Percentiles rank a stretch among this genome's conserved stretches.
These are phyloP conservation scores for Coprinopsis marcescibilis DNA, from an alignment of 768 basidiomycete species.

Conservation along the genomic window DNA sequence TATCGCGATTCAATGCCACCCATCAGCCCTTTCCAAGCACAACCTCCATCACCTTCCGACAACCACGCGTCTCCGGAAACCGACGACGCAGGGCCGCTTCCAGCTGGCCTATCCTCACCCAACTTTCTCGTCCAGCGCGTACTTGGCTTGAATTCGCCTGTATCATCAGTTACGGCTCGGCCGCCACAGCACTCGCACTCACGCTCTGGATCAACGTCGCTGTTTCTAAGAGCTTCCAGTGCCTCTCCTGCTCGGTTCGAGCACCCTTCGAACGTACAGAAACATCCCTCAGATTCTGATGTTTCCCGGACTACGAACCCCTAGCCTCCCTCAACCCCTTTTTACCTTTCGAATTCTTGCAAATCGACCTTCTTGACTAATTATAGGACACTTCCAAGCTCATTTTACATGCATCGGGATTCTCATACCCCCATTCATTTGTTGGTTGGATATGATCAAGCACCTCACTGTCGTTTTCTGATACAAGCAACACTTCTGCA, in stretches of 20 bases:
- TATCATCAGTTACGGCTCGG: slow-evolving; percentile 12
- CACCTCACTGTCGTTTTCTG: too few relatives aligned
- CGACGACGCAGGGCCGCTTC: slow-evolving; percentile 9
- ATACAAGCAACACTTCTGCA: too few relatives aligned
- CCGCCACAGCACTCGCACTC: slow-evolving; percentile 9
- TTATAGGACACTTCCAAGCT: neutral
- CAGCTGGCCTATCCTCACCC: slow-evolving; percentile 13
- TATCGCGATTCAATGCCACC: slow-evolving; percentile 5
- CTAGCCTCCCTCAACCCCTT: neutral
- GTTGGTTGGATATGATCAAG: too few relatives aligned
- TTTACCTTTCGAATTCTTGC: neutral
- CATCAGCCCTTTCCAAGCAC: neutral
- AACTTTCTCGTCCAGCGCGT: slow-evolving; percentile 22
- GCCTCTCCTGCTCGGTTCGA: slow-evolving; percentile 17
- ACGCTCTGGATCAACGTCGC: slow-evolving; percentile 23
- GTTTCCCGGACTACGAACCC: neutral
- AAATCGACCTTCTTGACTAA: neutral
- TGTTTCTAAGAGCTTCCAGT: slow-evolving; percentile 29
- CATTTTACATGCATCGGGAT: neutral
- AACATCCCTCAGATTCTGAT: neutral
- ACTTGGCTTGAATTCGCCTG: slow-evolving; percentile 22
- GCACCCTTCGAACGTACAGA: neutral
- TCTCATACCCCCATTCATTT: neutral
- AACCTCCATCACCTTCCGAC: neutral
- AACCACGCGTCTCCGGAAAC: neutral